Conservation (phyloP, 352 stramenopile species). For the Globisporangium cederbergense region DNA sequence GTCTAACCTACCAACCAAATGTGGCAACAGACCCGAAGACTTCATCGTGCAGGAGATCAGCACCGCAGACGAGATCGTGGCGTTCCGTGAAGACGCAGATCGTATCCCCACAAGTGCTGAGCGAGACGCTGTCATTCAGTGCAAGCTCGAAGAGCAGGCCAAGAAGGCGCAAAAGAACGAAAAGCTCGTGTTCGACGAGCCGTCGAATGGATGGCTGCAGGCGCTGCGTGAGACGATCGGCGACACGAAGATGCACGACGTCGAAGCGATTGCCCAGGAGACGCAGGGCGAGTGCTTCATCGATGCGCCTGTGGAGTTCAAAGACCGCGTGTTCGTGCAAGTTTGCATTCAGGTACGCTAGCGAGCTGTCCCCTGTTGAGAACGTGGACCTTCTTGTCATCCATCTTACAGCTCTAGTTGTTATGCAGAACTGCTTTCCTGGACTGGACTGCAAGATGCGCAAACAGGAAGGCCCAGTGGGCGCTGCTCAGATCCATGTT, state of each 20-base stretch:
- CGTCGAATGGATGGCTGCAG: constrained; percentile 41
- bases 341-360: constrained; percentile 65
- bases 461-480: constrained; percentile 18
- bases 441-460: constrained; percentile 59
- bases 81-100: constrained; percentile 23
- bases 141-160: constrained; percentile 22
- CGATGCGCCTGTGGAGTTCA: constrained; percentile 39
- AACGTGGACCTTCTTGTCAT: not conserved
- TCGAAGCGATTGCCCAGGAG: constrained; percentile 26
- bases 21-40: constrained; percentile 37
- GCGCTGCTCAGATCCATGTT: constrained; percentile 39
- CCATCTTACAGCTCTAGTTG: not conserved
- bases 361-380: not conserved
- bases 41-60: constrained; percentile 76
- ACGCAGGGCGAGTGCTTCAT: constrained; percentile 25
- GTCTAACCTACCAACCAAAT: not conserved
- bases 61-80: constrained; percentile 31
- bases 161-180: constrained; percentile 31
- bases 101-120: constrained; percentile 35
- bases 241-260: not conserved
- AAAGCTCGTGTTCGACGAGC: constrained; percentile 51
- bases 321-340: constrained; percentile 62
- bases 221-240: constrained; percentile 36
- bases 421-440: constrained; percentile 54
- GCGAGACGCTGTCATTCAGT: constrained; percentile 28